Evolutionary conservation across 805 yeast genomes (phyloP), one percentile per base, ranked within the genome.

Genomic region (Sugiyamaella mastotermitis): DNA sequence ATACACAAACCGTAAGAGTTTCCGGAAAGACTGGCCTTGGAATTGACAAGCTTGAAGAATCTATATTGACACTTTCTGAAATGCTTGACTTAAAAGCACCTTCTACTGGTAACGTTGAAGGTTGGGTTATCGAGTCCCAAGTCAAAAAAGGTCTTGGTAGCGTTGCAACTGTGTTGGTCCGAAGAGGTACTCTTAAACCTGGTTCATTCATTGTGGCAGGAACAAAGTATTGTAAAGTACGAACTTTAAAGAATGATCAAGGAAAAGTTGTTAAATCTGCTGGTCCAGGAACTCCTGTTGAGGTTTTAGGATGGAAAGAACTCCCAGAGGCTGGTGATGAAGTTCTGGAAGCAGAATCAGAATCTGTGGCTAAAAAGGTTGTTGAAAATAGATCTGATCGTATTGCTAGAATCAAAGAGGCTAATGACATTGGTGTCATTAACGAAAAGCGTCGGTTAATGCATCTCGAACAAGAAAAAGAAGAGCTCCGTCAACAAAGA

Each of bases 251-350:
- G 40, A 83, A 86, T 58, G 95, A 86, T 47, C 56, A 64, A 41
- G 88, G 90, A 3, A 76, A 76, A 46, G 41, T 67, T 0, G 59
- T 86, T 6, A 74, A 76, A 42, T 42, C 58, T 21, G 97, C 95
- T 0, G 74, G 76, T 1, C 97, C 98, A 0, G 80, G 95, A 0
- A 79, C 83, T 6, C 96, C 97, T 0, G 94, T 85, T 1, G 94
- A 86, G 52, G 69, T 92, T 5, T 72, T 84, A 56, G 98, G 98
- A 1, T 92, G 98, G 98, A 87, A 83, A 55, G 88, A 78, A 24
- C 62, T 88, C 25, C 97, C 97, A 0, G 83, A 76, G 37, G 92
- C 95, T 8, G 98, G 98, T 7, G 95, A 86, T 46, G 75, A 75
- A 46, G 77, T 84, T 1, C 56, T 90, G 4, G 81, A 86, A 55